Percentiles rank a stretch among this genome's conserved stretches.
phyloP scores from a whole-genome alignment of 2,329 filamentous ascomycete genomes.

The Stagonosporopsis tanaceti region DNA sequence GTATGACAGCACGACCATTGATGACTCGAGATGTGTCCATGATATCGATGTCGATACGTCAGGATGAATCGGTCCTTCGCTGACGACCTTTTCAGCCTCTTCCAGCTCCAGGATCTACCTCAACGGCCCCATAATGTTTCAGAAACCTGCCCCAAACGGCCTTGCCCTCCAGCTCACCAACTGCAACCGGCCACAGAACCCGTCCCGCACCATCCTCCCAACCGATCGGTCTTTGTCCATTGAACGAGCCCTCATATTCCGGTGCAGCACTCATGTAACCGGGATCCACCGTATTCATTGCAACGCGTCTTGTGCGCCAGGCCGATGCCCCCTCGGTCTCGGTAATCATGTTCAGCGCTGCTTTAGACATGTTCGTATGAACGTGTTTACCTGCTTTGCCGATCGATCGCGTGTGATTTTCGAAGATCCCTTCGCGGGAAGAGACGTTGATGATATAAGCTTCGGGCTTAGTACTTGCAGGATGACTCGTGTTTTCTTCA shows the following conservation, averaged over 20 bases:
- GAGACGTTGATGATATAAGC: slow-evolving; percentile 28
- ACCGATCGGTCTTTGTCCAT: slow-evolving; percentile 19
- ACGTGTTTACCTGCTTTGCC: slow-evolving; percentile 18
- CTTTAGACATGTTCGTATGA: slow-evolving; percentile 27
- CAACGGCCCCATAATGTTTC: slow-evolving; percentile 26
- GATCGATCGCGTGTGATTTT: slow-evolving; percentile 6
- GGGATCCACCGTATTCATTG: slow-evolving; percentile 24
- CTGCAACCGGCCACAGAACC: slow-evolving; percentile 24
- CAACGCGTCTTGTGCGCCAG: slow-evolving; percentile 12
- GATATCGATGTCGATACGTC: background rate
- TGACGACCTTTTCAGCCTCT: background rate
- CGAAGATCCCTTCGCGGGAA: slow-evolving; percentile 28
- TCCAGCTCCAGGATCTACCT: slow-evolving; percentile 18
- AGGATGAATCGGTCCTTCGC: background rate
- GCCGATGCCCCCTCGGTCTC: slow-evolving; percentile 22
- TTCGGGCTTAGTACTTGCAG: slow-evolving; percentile 4
- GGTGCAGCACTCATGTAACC: slow-evolving; percentile 27
- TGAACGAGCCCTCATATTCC: slow-evolving; percentile 20
- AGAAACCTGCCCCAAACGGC: slow-evolving; percentile 21
- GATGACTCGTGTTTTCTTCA: background rate
- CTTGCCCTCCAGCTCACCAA: slow-evolving; percentile 11
- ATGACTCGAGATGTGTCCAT: no score
- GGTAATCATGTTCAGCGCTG: slow-evolving; percentile 27
- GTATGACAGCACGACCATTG: no score
- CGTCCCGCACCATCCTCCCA: slow-evolving; percentile 25